Percentiles rank a stretch among this genome's conserved stretches.
Evolutionary conservation across 192 early-diverging fungal genomes (phyloP).

Genomic region (Backusella australiensis): DNA sequence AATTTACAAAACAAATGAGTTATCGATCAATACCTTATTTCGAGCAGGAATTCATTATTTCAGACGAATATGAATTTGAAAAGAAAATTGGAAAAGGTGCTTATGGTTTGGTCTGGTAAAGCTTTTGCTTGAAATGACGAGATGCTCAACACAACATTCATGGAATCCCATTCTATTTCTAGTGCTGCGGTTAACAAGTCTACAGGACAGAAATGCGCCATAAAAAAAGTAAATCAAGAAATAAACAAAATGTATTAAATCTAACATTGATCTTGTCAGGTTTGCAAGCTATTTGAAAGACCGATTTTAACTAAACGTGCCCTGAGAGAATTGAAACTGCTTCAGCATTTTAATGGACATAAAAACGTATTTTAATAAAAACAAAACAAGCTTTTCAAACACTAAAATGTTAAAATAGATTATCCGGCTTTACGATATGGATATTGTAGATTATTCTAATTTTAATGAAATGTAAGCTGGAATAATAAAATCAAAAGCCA

Average conservation of each 20-base stretch:
- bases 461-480: conserved; percentile 70
- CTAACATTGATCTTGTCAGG: conserved; percentile 44
- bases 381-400: not conserved
- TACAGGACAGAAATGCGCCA: not conserved
- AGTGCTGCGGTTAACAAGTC: not conserved
- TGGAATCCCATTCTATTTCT: not conserved
- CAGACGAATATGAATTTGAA: conserved; percentile 57
- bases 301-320: conserved; percentile 91
- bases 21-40: conserved; percentile 27
- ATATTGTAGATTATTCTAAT: conserved; percentile 64
- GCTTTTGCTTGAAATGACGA: not conserved
- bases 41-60: conserved; percentile 36
- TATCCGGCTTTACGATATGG: conserved; percentile 73
- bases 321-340: conserved; percentile 90
- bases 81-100: conserved; percentile 86
- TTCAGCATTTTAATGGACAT: conserved; percentile 94
- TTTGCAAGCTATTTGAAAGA: conserved; percentile 75
- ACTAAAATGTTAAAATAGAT: conserved; percentile 49
- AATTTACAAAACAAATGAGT: not conserved
- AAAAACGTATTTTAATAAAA: conserved; percentile 63
- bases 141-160: not conserved
- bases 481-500: not conserved
- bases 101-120: conserved; percentile 84
- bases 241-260: too few relatives aligned
- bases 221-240: conserved; percentile 13